Percentiles rank a stretch among this genome's conserved stretches.
These are phyloP conservation scores for Metschnikowia gruessii DNA, from an alignment of 805 yeast genomes.

Conservation along the genomic window DNA sequence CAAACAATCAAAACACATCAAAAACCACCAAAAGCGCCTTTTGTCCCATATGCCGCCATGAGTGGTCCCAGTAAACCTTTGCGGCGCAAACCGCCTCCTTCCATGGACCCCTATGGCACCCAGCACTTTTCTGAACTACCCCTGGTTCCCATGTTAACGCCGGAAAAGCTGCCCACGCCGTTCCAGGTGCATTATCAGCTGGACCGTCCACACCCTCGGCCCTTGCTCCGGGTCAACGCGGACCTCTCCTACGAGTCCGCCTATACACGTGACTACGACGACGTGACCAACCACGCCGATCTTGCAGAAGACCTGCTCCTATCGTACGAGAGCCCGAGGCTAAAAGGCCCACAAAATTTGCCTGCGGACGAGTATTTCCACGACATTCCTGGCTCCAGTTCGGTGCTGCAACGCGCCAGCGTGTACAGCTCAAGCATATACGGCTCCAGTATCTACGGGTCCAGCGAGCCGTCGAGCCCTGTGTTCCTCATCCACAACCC, in stretches of 20 bases:
- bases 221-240: conserved; percentile 1
- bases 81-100: conserved; percentile 20
- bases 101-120: not conserved
- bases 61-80: conserved; percentile 7
- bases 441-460: not conserved
- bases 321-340: conserved; percentile 34
- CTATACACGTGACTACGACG: not conserved
- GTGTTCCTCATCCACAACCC: not conserved
- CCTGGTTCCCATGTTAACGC: not conserved
- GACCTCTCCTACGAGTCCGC: conserved; percentile 4
- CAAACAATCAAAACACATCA: no score
- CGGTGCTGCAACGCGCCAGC: not conserved
- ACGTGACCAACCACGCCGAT: conserved; percentile 1
- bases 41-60: not conserved
- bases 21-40: no score
- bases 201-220: not conserved
- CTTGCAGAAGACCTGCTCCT: conserved; percentile 24
- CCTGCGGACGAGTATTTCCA: conserved; percentile 26
- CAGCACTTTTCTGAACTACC: not conserved
- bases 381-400: conserved; percentile 8
- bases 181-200: not conserved
- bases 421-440: not conserved
- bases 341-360: conserved; percentile 40
- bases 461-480: conserved; percentile 6
- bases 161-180: conserved; percentile 1